These are phyloP conservation scores for Avena eriantha DNA, from an alignment of 176 grass and related monocot genomes.

Conservation along the genomic window DNA sequence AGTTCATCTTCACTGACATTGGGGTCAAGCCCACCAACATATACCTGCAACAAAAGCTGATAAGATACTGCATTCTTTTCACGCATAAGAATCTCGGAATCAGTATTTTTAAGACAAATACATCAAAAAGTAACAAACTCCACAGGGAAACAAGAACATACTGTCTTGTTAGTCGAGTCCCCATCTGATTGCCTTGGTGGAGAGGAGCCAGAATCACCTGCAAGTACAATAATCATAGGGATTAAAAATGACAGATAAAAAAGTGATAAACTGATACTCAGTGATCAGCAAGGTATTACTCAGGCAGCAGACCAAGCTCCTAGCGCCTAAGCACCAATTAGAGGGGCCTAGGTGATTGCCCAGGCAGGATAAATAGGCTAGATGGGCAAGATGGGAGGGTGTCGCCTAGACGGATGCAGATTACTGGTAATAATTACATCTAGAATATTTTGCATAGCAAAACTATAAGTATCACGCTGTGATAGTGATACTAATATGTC, in stretches of 20 bases:
- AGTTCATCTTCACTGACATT: slow-evolving; percentile 84
- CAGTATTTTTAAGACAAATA: neutral
- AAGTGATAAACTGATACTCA: neutral
- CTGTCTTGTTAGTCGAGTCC: slow-evolving; percentile 64
- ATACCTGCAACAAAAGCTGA: slow-evolving; percentile 65
- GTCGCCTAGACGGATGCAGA: neutral
- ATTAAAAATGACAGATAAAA: neutral
- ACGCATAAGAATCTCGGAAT: neutral
- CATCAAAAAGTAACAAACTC: neutral
- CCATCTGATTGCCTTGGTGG: slow-evolving; percentile 57
- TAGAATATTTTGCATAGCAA: slow-evolving; percentile 3
- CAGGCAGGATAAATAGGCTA: neutral
- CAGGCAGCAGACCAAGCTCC: neutral
- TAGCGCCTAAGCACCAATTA: neutral
- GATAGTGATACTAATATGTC: neutral
- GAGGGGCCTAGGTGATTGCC: neutral
- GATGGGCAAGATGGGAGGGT: neutral
- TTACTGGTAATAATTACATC: slow-evolving; percentile 14
- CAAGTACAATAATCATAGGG: slow-evolving; percentile 38
- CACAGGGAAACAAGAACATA: slow-evolving; percentile 37
- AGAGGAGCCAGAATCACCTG: slow-evolving; percentile 62
- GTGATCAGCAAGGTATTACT: neutral
- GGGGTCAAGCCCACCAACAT: slow-evolving; percentile 88
- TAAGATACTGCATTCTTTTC: neutral
- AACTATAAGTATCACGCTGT: neutral